Evolutionary conservation across 495 filamentous ascomycete genomes (phyloP).

Genomic region (Astrocystis sublimbata): DNA sequence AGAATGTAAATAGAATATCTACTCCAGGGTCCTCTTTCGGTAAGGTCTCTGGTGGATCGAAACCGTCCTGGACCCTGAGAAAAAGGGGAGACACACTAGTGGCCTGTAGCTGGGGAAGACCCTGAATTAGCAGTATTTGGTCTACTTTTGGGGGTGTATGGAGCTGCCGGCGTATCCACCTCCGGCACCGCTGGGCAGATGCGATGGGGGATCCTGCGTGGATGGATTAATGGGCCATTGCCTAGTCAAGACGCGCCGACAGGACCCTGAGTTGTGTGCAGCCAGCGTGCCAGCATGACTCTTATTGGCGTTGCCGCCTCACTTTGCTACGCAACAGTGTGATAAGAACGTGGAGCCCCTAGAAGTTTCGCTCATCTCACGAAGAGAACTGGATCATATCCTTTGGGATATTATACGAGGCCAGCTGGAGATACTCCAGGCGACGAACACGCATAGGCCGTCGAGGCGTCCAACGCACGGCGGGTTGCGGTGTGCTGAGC

Average conservation of each 20-base stretch:
- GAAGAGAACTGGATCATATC: no score
- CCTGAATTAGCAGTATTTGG: conserved; percentile 8
- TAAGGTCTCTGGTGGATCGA: no score
- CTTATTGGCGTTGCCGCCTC: conserved; percentile 15
- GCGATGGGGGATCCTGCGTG: background rate
- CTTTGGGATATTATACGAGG: no score
- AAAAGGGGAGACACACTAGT: background rate
- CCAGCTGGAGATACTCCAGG: background rate
- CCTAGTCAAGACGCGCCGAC: no score
- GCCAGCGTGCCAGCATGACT: background rate
- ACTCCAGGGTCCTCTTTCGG: no score
- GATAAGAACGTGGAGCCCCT: background rate
- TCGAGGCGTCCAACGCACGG: conserved; percentile 3
- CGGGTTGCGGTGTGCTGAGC: conserved; percentile 8
- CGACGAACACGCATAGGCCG: background rate
- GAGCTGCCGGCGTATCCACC: conserved; percentile 8
- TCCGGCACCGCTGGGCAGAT: conserved; percentile 18
- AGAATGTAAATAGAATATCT: background rate
- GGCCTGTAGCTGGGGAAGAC: conserved; percentile 12
- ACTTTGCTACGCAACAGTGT: background rate
- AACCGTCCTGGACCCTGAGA: background rate
- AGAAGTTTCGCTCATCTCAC: background rate
- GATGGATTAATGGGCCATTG: background rate
- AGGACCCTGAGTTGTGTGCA: background rate
- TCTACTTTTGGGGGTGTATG: background rate